Percentiles rank a stretch among this genome's conserved stretches.
phyloP scores from a whole-genome alignment of 306 rosid genomes.

The Psophocarpus tetragonolobus region DNA sequence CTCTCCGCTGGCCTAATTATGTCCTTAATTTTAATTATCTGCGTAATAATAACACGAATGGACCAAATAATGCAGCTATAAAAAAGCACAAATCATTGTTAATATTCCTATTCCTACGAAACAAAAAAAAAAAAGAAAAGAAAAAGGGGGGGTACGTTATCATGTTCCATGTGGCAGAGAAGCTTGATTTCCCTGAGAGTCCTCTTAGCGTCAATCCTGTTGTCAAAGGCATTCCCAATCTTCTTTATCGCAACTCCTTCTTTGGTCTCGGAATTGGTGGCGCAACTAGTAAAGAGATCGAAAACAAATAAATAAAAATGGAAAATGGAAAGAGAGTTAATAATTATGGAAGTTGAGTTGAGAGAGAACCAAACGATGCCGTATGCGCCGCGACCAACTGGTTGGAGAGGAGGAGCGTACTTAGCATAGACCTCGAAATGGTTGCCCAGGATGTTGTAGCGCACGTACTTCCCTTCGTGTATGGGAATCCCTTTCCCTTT shows the following conservation, averaged over 20 bases:
- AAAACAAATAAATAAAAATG: background rate
- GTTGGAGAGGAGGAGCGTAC: conserved; percentile 77
- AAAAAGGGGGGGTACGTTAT: conserved; percentile 62
- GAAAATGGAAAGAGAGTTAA: too few species aligned
- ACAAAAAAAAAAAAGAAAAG: background rate
- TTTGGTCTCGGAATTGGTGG: conserved; percentile 38
- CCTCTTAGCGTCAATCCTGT: conserved; percentile 48
- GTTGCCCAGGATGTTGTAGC: conserved; percentile 77
- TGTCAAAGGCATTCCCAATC: conserved; percentile 48
- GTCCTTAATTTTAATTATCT: conserved; percentile 87
- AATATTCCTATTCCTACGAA: background rate
- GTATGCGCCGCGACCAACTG: conserved; percentile 96
- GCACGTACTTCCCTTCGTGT: conserved; percentile 59
- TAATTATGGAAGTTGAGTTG: background rate
- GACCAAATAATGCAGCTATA: background rate
- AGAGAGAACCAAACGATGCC: conserved; percentile 86
- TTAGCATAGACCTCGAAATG: conserved; percentile 72
- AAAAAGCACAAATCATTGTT: background rate
- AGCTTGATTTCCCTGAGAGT: conserved; percentile 50
- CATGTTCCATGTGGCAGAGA: conserved; percentile 81
- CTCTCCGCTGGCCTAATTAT: conserved; percentile 74
- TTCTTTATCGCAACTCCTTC: conserved; percentile 50
- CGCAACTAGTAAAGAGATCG: conserved; percentile 5
- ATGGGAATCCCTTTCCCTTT: conserved; percentile 49
- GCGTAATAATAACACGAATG: conserved; percentile 18